Percentiles rank a stretch among this genome's conserved stretches.
Evolutionary conservation across 768 basidiomycete genomes (phyloP).

Genomic region (Mrakia gelida): DNA sequence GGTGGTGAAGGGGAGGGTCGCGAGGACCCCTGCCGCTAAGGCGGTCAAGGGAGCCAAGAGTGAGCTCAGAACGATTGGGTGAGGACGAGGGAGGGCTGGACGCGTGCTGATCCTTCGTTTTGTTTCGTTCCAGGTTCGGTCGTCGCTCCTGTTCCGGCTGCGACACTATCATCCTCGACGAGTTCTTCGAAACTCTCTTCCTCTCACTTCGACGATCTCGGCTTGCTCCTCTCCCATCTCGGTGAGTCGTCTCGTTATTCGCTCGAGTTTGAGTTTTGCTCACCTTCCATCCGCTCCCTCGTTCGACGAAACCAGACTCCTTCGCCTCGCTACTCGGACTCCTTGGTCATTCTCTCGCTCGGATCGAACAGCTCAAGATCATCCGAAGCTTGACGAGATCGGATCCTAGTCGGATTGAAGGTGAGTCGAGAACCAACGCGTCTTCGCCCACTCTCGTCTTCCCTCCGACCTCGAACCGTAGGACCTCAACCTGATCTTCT

Average conservation of each 20-base stretch:
- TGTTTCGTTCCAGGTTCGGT: neutral
- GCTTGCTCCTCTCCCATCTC: conserved; percentile 5
- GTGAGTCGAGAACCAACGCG: no score
- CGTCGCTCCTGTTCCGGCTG: neutral
- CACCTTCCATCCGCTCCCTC: no score
- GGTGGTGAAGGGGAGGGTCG: neutral
- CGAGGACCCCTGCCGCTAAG: no score
- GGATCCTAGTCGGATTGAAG: conserved; percentile 51
- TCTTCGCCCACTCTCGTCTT: no score
- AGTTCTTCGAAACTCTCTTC: neutral
- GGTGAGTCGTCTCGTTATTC: conserved; percentile 9
- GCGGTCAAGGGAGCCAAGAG: neutral
- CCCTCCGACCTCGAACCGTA: no score
- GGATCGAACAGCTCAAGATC: conserved; percentile 63
- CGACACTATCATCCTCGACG: neutral
- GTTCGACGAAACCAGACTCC: conserved; percentile 33
- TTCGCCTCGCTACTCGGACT: conserved; percentile 59
- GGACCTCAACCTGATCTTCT: no score
- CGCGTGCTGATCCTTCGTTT: neutral
- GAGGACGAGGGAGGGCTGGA: no score
- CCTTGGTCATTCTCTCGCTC: conserved; percentile 61
- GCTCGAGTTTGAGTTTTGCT: neutral
- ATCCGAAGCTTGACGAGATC: conserved; percentile 58
- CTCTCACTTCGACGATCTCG: neutral
- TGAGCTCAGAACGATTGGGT: no score